Evolutionary conservation across 192 early-diverging fungal genomes (phyloP), one percentile per base, ranked within the genome.

Genomic region (Backusella liffmaniae): DNA sequence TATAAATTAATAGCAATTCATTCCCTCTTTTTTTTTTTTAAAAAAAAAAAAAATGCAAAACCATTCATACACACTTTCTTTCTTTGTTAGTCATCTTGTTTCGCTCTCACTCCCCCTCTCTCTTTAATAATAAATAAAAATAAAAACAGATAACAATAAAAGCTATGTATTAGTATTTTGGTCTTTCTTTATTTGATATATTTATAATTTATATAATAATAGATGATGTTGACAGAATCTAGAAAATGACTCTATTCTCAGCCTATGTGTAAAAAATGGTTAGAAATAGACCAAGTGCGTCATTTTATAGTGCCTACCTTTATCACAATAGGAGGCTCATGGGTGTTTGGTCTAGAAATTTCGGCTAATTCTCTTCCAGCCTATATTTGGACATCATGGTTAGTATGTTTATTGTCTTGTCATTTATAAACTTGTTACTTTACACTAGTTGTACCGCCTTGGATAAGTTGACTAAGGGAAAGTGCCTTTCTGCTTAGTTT

Each of bases 401-500:
- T 62, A 62, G 56, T 62, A 26, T 39, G 4, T 9, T 32, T 69
- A 12, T 5, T 36, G 10, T 21, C 7, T 21, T 69, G n/a, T 0
- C 2, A 21, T 6, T 32, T 69, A 69, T 36, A 39, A 23, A 26
- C 8, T 0, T 5, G 0, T 26, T 35, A 7, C 74, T 73, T 79
- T 70, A 79, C 91, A 82, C 95, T 98, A 96, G 96, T 97, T 3
- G 95, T 97, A 0, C 96, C 96, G 67, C 87, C 96, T 76, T 98
- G 94, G 2, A 97, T 86, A 5, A 98, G 90, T 75, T 97, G 93
- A 37, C 91, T 91, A 36, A 98, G 83, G 1, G 92, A 90, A 7
- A 96, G 79, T n/a, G 90, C 73, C 23, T 86, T 84, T 26, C 75
- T 80, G 51, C 70, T 77, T 37, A 94, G 81, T 12, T 80, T 83